Base-by-base conservation (phyloP, 108 stramenopile species). In the Nitzschia palea region DNA sequence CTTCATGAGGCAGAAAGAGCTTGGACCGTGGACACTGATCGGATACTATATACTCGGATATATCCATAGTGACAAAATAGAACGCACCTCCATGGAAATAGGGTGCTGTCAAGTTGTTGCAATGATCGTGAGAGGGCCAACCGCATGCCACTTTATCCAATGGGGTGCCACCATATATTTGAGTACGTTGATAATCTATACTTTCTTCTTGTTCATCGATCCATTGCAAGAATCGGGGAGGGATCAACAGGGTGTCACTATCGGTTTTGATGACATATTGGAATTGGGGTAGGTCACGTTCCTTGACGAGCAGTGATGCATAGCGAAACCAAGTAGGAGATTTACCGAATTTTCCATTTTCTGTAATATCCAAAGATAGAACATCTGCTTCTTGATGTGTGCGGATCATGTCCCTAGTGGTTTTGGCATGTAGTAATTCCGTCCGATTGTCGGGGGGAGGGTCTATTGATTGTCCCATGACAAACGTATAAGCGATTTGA, bases 321-420 rank as follows among this genome's bases (percentile, higher is more conserved):
- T 68, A 78, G n/a, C 67, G 59, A 44, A 78, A 68, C 77, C 77
- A 78, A 2, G 77, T 78, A 34, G 44, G 66, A 0, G 66, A 67
- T 42, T 78, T 78, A 12, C 77, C 77, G 12, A 51, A 59, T 20
- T 72, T 58, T 45, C 69, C 67, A 55, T 78, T 78, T 57, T 78
- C 77, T 23, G 2, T 29, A 58, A 77, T 64, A 29, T 77, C 72
- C 44, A 77, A 43, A 30, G 33, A 45, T 9, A 66, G 36, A 4
- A 56, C 25, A 40, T 77, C 76, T 5, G 62, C 28, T 29, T 53
- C 52, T 26, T 9, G 10, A 37, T 53, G 65, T 40, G 53, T 5
- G 0, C 27, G 12, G 10, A 55, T 8, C 40, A 55, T 40, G 4
- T 67, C 55, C 3, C 25, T n/a, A 9, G 62, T 50, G 0, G 45